Base-by-base conservation (phyloP, 2,329 filamentous ascomycete species). In the Claviceps humidiphila region DNA sequence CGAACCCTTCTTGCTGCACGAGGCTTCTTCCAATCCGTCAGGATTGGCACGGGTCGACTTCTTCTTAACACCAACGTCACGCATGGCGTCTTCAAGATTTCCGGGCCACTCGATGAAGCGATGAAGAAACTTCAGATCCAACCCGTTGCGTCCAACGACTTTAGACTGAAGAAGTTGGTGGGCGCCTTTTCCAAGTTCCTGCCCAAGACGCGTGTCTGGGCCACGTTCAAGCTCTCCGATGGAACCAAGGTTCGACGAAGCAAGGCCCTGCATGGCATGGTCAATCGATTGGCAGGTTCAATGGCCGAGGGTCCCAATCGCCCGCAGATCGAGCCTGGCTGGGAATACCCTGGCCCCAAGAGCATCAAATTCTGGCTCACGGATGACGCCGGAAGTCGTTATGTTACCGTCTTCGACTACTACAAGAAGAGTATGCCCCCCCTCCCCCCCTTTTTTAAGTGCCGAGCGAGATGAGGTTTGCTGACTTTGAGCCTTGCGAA, bases 51-150 rank as follows among this genome's bases (percentile, higher is more conserved):
- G 0, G 76, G 75, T 2, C 68, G 75, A 0, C 58, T 81, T 1
- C 68, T 81, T 0, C 63, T 81, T 26, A 81, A 81, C 55, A 67
- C 69, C 47, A 80, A 81, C 52, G 72, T 78, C 9, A 74, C 74
- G 0, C 73, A 79, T 55, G 74, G 72, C 3, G 69, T 78, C 17
- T 81, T 81, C 61, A 73, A 70, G 11, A 60, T 65, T 3, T 56
- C 63, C 2, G 69, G 73, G 2, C 54, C 54, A 0, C 56, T 77
- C 2, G 56, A 58, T 1, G 54, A 65, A 0, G 56, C 76, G 4
- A 70, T 73, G 24, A 30, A 54, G 1, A 51, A 51, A 4, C 53
- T 69, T 8, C 16, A 44, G 0, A 51, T 65, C 6, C n/a, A 46
- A n/a, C 55, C 60, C 1, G 54, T 50, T 13, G 26, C 16, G 11